These are phyloP conservation scores for Samsoniella hepiali DNA, from an alignment of 2,329 filamentous ascomycete genomes.

Conservation along the genomic window DNA sequence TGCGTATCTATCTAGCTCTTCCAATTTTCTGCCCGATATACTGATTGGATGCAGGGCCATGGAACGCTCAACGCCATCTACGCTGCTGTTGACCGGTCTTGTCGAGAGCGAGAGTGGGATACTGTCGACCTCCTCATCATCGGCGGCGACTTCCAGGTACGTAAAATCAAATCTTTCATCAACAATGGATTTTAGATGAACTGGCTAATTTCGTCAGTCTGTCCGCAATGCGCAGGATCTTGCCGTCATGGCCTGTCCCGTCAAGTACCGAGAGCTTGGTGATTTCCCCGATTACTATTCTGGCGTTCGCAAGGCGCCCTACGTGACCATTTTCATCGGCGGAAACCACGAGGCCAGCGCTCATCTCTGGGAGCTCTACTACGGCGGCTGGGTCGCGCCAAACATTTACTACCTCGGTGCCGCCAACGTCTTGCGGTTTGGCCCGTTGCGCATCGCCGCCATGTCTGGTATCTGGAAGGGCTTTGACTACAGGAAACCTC, in stretches of 20 bases:
- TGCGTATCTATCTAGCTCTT: slow-evolving; percentile 42
- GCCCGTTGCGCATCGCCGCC: slow-evolving; percentile 81
- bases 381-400: slow-evolving; percentile 94
- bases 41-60: slow-evolving; percentile 62
- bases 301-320: slow-evolving; percentile 72
- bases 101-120: slow-evolving; percentile 70
- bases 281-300: slow-evolving; percentile 96
- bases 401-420: slow-evolving; percentile 97
- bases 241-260: slow-evolving; percentile 82
- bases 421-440: slow-evolving; percentile 81
- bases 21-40: background rate
- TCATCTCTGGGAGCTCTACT: slow-evolving; percentile 87
- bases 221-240: slow-evolving; percentile 86
- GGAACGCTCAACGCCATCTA: slow-evolving; percentile 92
- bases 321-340: slow-evolving; percentile 85
- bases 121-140: slow-evolving; percentile 88
- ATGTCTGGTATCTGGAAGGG: slow-evolving; percentile 95
- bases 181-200: slow-evolving; percentile 12
- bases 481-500: slow-evolving; percentile 78
- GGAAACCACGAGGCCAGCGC: slow-evolving; percentile 95
- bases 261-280: slow-evolving; percentile 81
- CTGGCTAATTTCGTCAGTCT: slow-evolving; percentile 48
- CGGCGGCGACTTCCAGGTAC: slow-evolving; percentile 88
- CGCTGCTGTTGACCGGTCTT: slow-evolving; percentile 67
- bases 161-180: slow-evolving; percentile 11